phyloP scores from a whole-genome alignment of 2,329 filamentous ascomycete genomes.

The Ascocoryne sarcoides region DNA sequence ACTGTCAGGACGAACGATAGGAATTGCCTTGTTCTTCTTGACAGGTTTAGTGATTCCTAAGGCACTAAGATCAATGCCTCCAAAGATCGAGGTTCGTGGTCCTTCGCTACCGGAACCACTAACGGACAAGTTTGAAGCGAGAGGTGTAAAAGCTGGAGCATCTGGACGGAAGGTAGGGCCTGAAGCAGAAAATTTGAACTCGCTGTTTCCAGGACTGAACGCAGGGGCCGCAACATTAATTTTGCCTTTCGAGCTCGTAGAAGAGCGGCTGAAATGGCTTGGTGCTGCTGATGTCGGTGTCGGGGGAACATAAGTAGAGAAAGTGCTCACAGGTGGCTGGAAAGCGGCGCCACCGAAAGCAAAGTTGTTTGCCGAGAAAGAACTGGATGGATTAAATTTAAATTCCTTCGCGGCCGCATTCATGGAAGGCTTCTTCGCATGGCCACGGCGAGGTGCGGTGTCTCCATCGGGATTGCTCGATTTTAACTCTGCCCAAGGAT shows the following conservation, averaged over 20 bases:
- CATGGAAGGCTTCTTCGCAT: conserved; percentile 60
- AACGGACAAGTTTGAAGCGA: conserved; percentile 34
- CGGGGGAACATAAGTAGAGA: conserved; percentile 15
- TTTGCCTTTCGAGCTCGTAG: conserved; percentile 31
- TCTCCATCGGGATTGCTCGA: conserved; percentile 32
- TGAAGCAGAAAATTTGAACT: conserved; percentile 60
- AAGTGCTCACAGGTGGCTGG: conserved; percentile 34
- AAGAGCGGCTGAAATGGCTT: conserved; percentile 22
- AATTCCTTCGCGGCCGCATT: conserved; percentile 89
- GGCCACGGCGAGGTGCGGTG: conserved; percentile 34
- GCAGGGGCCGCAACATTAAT: conserved; percentile 63
- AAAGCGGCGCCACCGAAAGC: conserved; percentile 38
- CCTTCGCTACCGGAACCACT: conserved; percentile 39
- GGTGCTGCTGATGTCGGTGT: conserved; percentile 30
- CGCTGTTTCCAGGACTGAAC: conserved; percentile 59
- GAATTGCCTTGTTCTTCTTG: conserved; percentile 74
- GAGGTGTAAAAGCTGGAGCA: conserved; percentile 67
- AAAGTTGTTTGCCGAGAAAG: conserved; percentile 41
- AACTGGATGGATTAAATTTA: conserved; percentile 52
- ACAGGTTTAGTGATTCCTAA: conserved; percentile 54
- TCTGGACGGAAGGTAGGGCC: conserved; percentile 65
- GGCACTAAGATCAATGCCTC: conserved; percentile 55
- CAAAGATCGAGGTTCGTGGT: conserved; percentile 50
- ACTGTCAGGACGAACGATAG: conserved; percentile 63
- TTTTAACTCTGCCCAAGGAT: conserved; percentile 52